These are phyloP conservation scores for Capronia coronata DNA, from an alignment of 2,329 filamentous ascomycete genomes.

Conservation along the genomic window DNA sequence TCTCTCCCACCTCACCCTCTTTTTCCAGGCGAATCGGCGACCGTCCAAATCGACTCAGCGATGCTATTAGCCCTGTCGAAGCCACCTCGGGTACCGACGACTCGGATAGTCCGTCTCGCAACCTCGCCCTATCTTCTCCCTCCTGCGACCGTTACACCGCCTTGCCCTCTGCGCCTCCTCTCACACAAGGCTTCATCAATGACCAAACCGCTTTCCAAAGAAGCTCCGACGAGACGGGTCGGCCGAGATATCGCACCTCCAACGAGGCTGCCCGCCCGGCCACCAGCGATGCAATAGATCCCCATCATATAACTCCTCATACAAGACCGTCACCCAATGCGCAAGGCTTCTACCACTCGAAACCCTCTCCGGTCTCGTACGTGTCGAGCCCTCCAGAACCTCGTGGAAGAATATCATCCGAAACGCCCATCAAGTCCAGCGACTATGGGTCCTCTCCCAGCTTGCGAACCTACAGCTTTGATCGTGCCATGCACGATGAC, in stretches of 20 bases:
- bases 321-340: not conserved
- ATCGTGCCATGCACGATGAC: slow-evolving; percentile 17
- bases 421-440: slow-evolving; percentile 7
- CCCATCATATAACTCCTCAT: not conserved
- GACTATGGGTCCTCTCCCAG: slow-evolving; percentile 18
- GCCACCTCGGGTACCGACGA: slow-evolving; percentile 18
- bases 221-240: slow-evolving; percentile 20
- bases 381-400: slow-evolving; percentile 3
- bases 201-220: slow-evolving; percentile 13
- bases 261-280: slow-evolving; percentile 21
- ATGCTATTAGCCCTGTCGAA: slow-evolving; percentile 19
- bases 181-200: not conserved
- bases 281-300: slow-evolving; percentile 21
- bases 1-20: slow-evolving; percentile 25
- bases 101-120: slow-evolving; percentile 22
- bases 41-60: slow-evolving; percentile 19
- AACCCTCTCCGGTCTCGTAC: slow-evolving; percentile 6
- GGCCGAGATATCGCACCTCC: slow-evolving; percentile 14
- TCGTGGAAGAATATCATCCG: slow-evolving; percentile 10
- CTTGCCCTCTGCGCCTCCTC: slow-evolving; percentile 6
- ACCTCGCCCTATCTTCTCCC: slow-evolving; percentile 16
- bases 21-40: slow-evolving; percentile 20
- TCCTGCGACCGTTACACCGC: slow-evolving; percentile 10
- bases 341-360: not conserved
- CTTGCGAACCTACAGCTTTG: slow-evolving; percentile 20